A percentile compares a stretch with the other conserved stretches of the same genome.
Conservation (phyloP, 495 filamentous ascomycete species). For the Schizothecium vesticola region DNA sequence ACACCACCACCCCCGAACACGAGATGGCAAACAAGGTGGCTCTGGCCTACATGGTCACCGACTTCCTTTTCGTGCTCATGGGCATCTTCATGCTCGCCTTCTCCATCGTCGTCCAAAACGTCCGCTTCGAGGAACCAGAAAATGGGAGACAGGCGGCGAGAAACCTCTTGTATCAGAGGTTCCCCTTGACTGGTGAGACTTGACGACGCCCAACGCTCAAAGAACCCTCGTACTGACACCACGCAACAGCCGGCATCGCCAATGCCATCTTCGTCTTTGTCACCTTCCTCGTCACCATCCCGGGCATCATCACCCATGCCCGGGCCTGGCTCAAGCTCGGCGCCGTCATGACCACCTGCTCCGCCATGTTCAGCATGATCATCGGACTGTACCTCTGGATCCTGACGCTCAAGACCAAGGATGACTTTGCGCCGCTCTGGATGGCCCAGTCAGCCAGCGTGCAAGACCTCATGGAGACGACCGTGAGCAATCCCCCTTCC, state of each 20-base stretch:
- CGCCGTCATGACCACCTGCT: slow-evolving; percentile 54
- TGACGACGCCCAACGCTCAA: not conserved
- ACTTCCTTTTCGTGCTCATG: slow-evolving; percentile 57
- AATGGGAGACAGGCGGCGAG: slow-evolving; percentile 54
- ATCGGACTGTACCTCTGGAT: slow-evolving; percentile 67
- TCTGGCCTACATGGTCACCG: slow-evolving; percentile 48
- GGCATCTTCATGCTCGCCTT: slow-evolving; percentile 61
- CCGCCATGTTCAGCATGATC: slow-evolving; percentile 56
- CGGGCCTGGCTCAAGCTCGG: slow-evolving; percentile 55
- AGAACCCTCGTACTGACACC: slow-evolving; percentile 21
- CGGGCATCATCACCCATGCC: slow-evolving; percentile 54
- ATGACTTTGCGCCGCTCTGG: slow-evolving; percentile 53
- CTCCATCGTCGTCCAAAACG: slow-evolving; percentile 52
- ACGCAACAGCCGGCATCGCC: slow-evolving; percentile 51
- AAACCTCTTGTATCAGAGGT: slow-evolving; percentile 55
- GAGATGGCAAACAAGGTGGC: slow-evolving; percentile 56
- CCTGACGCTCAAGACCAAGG: slow-evolving; percentile 57
- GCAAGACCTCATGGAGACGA: slow-evolving; percentile 60
- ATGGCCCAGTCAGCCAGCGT: slow-evolving; percentile 40
- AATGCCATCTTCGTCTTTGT: slow-evolving; percentile 58
- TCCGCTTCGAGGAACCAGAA: slow-evolving; percentile 38
- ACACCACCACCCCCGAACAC: slow-evolving; percentile 2
- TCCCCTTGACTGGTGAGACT: slow-evolving; percentile 52
- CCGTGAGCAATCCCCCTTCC: slow-evolving; percentile 39
- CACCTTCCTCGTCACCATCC: slow-evolving; percentile 52